Percentiles rank a stretch among this genome's conserved stretches.
Conservation (phyloP, 495 filamentous ascomycete genomes). For the Talaromyces wortmannii region DNA sequence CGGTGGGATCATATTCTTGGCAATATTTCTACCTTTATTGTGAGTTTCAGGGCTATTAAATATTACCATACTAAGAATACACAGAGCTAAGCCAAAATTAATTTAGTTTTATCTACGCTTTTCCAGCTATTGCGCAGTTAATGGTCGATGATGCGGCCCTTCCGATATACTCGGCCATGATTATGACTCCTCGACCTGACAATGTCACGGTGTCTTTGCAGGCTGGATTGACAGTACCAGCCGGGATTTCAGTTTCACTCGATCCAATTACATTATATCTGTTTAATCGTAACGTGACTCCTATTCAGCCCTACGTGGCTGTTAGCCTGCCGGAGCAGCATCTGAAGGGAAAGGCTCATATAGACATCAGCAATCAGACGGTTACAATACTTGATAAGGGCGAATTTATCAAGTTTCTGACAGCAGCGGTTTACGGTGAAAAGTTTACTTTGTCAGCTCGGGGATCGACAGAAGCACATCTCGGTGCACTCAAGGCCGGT, state of each 20-base stretch:
- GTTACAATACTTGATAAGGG: slow-evolving; percentile 26
- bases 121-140: slow-evolving; percentile 33
- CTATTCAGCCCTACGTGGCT: slow-evolving; percentile 24
- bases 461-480: slow-evolving; percentile 23
- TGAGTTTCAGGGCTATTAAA: slow-evolving; percentile 11
- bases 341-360: slow-evolving; percentile 23
- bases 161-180: slow-evolving; percentile 25
- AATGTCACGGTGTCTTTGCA: slow-evolving; percentile 27
- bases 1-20: slow-evolving; percentile 25
- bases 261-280: slow-evolving; percentile 24
- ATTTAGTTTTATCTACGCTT: slow-evolving; percentile 13
- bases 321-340: slow-evolving; percentile 23
- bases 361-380: slow-evolving; percentile 22
- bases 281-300: slow-evolving; percentile 25
- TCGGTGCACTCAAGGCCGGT: slow-evolving; percentile 28
- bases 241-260: slow-evolving; percentile 20
- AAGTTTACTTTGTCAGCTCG: slow-evolving; percentile 24
- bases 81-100: too few relatives aligned
- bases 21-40: slow-evolving; percentile 36
- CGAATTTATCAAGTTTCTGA: slow-evolving; percentile 27
- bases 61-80: too few relatives aligned
- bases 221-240: slow-evolving; percentile 25
- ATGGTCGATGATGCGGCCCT: slow-evolving; percentile 32
- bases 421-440: slow-evolving; percentile 29
- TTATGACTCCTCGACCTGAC: slow-evolving; percentile 23